Evolutionary conservation across 495 filamentous ascomycete species (phyloP), one percentile per base, ranked within the genome.

Genomic region (Penicillium nucicola): DNA sequence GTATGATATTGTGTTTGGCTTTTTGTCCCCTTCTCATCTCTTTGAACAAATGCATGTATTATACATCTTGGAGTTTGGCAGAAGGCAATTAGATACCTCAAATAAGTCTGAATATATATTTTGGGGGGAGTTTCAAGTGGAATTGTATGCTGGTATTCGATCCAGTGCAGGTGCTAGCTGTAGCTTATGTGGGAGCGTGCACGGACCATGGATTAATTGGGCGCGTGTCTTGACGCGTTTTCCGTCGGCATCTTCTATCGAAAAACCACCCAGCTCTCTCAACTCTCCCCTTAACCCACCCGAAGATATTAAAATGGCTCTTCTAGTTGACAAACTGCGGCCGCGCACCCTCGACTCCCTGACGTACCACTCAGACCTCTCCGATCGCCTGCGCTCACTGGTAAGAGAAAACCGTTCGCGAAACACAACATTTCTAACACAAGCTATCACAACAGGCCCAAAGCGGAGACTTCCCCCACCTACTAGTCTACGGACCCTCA

Each of bases 381-480:
- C 95, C 10, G 84, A 85, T 30, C 85, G 93, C 28, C 82, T 98
- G 37, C 86, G 82, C 47, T 90, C 95, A 10, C 79, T 98, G 51
- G 92, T 96, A 82, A 62, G 81, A 19, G 15, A 52, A 19, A 38
- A n/a, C 45, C 32, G n/a, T n/a, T 4, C n/a, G 18, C 28, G 8
- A 28, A 13, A 15, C 12, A 41, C 22, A 25, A 30, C 35, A 41
- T 7, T 28, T 48, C 19, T 48, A 19, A 48, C 43, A 23, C 17
- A 15, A 34, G n/a, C 3, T 12, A 25, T 2, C 7, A 10, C 20
- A 17, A 44, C 56, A 97, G 92, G 93, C 93, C 7, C 89, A 95
- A 83, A 90, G 84, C 71, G 90, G 90, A 50, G 93, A 98, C 66
- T 97, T 98, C 61, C 93, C 93, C 45, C 95, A 98, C 67, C 84